Evolutionary conservation across 345 rosid species (phyloP).

Genomic region (Physaria fendleri): DNA sequence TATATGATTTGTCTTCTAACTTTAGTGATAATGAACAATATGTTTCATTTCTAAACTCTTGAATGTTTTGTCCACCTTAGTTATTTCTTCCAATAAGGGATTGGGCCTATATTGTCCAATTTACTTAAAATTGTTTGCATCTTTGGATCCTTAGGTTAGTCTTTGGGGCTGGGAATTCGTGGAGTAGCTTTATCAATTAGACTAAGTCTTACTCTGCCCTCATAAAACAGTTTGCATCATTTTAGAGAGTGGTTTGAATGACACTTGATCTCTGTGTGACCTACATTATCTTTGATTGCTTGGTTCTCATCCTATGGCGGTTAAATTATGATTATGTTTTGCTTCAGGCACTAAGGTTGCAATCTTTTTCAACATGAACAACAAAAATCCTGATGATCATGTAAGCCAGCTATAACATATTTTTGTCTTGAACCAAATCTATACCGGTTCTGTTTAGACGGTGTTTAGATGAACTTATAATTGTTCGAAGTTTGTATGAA

Average conservation of each 20-base stretch:
- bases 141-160: conserved; percentile 1
- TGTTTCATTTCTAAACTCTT: not conserved
- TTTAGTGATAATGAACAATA: not conserved
- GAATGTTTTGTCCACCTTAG: not conserved
- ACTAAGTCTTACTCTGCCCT: not conserved
- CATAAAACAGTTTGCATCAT: not conserved
- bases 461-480: too few relatives aligned
- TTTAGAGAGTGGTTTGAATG: not conserved
- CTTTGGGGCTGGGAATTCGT: not conserved
- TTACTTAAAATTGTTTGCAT: not conserved
- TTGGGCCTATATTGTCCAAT: not conserved
- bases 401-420: conserved; percentile 39
- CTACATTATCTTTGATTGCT: not conserved
- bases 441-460: conserved; percentile 73
- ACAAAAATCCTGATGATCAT: conserved; percentile 35
- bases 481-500: conserved; percentile 64
- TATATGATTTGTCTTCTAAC: not conserved
- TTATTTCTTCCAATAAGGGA: not conserved
- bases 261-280: not conserved
- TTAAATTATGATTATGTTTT: not conserved
- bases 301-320: not conserved
- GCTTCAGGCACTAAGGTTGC: conserved; percentile 19
- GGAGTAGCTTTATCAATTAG: not conserved
- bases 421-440: conserved; percentile 15
- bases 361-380: conserved; percentile 49